Base-by-base conservation (phyloP, 202 grass and related monocot species). In the Digitaria exilis region DNA sequence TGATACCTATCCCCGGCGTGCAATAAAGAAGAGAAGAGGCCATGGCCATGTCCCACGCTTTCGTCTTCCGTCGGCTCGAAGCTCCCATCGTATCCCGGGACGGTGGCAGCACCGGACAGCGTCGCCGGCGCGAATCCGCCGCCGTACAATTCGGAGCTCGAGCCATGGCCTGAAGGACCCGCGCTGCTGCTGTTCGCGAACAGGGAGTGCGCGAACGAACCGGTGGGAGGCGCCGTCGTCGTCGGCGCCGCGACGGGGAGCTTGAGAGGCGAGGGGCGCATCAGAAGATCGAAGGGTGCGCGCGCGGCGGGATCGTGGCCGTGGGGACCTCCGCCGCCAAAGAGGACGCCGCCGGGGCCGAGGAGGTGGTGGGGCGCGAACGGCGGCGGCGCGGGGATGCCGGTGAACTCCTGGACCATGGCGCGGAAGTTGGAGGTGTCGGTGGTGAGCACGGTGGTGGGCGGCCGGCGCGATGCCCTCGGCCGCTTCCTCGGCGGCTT, bases 351-450 rank as follows among this genome's bases (percentile, higher is more conserved):
- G 41, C 78, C 51, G 21, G 71, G 52, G 30, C 32, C 63, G 62
- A 82, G 22, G n/a, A n/a, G n/a, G n/a, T n/a, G n/a, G 54, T 69
- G 60, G 24, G 69, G 7, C 65, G 75, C 78, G 51, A 97, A 86
- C 37, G 86, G 87, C 45, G 82, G 86, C 26, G 89, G 75, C 22
- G 83, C 72, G 10, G 89, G 94, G 66, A 97, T 89, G 71, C 94
- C 93, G 31, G 93, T 96, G 88, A 93, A 91, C 89, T 96, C 90
- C 74, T 96, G 93, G 76, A 96, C 93, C 93, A 96, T 92, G 87
- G 93, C 85, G 55, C 90, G 90, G 75, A 96, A 96, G 69, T 93
- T 89, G 57, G 91, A 86, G 34, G 89, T 80, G 78, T 93, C 89
- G 6, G 89, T 93, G 65, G 78, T 82, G 67, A 97, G 35, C 19